These are phyloP conservation scores for Macrocystidia cucumis DNA, from an alignment of 1,284 basidiomycete species.

Conservation along the genomic window DNA sequence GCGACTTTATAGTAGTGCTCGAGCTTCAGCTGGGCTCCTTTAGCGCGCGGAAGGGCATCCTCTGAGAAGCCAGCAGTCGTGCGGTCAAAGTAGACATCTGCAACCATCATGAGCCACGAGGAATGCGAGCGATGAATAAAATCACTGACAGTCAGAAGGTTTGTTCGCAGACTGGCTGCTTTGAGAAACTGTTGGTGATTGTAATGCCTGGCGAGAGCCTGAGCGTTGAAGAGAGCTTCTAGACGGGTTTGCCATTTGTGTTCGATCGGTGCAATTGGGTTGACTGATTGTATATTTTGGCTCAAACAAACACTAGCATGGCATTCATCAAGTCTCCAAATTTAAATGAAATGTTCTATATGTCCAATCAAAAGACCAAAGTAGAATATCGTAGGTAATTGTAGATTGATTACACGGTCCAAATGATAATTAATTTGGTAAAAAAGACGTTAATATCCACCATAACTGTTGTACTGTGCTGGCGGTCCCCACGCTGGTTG, in stretches of 20 bases:
- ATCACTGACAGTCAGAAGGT: slow-evolving; percentile 23
- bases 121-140: slow-evolving; percentile 1
- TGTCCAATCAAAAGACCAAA: too few relatives aligned
- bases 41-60: slow-evolving; percentile 72
- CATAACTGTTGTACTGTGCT: too few relatives aligned
- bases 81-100: slow-evolving; percentile 80
- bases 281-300: not conserved
- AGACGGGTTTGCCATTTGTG: slow-evolving; percentile 10
- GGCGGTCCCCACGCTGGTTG: too few relatives aligned
- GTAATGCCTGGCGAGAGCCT: slow-evolving; percentile 36
- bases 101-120: slow-evolving; percentile 15
- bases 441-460: too few relatives aligned
- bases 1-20: slow-evolving; percentile 91
- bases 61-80: slow-evolving; percentile 65
- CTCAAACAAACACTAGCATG: too few relatives aligned
- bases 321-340: too few relatives aligned
- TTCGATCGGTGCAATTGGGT: too few relatives aligned
- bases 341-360: too few relatives aligned
- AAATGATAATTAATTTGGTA: too few relatives aligned
- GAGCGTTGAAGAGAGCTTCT: slow-evolving; percentile 21
- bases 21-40: slow-evolving; percentile 84
- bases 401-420: too few relatives aligned
- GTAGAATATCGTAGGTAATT: too few relatives aligned
- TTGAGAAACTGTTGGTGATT: slow-evolving; percentile 10
- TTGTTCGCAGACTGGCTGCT: slow-evolving; percentile 10